Evolutionary conservation across 495 filamentous ascomycete genomes (phyloP).

Genomic region (Patellaria atrata): DNA sequence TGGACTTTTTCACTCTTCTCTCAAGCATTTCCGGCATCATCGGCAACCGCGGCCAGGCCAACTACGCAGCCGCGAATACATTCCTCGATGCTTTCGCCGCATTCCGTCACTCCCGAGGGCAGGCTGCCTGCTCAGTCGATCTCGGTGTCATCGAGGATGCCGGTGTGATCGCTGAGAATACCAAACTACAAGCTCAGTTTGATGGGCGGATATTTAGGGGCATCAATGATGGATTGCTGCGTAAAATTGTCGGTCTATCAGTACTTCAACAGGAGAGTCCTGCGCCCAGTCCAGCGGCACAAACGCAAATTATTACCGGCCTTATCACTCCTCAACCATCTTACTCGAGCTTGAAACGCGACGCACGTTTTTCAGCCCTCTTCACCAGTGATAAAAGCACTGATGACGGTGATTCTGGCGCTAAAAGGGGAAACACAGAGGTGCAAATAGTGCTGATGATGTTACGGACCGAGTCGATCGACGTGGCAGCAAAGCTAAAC

Average conservation of each 20-base stretch:
- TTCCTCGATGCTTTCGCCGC: conserved; percentile 11
- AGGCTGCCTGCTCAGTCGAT: conserved; percentile 5
- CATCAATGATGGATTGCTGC: conserved; percentile 9
- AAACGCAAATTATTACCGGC: no score
- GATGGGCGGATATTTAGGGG: conserved; percentile 1
- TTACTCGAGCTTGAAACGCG: no score
- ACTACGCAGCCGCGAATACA: conserved; percentile 14
- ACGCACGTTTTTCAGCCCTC: no score
- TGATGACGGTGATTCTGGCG: no score
- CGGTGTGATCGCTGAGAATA: conserved; percentile 12
- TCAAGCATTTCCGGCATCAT: conserved; percentile 9
- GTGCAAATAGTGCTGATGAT: no score
- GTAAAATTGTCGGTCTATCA: conserved; percentile 2
- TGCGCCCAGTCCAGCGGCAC: no score
- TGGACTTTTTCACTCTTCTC: conserved; percentile 18
- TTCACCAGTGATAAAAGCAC: no score
- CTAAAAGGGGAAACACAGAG: no score
- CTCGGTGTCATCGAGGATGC: conserved; percentile 12
- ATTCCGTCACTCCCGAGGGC: neutral
- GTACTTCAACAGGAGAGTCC: conserved; percentile 6
- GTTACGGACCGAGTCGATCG: no score
- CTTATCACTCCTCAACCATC: no score
- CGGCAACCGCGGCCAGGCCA: conserved; percentile 11
- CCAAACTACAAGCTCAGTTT: neutral
- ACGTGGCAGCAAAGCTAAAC: no score